A percentile compares a stretch with the other conserved stretches of the same genome.
Conservation (phyloP, 257 asterid genomes). For the Marsdenia floribunda region DNA sequence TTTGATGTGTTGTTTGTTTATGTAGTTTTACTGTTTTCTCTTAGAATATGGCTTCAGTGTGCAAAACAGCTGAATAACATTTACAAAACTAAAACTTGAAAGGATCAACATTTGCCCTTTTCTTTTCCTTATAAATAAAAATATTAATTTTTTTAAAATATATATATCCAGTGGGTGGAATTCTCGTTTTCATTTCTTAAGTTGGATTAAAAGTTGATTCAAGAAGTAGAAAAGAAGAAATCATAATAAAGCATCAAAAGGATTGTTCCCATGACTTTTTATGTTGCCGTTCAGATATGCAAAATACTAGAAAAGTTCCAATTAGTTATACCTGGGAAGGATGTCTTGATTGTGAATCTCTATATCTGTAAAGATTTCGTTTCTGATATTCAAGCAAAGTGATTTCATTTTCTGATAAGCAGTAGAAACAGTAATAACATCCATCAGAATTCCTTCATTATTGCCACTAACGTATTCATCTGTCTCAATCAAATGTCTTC, state of each 20-base stretch:
- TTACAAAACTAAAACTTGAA: no score
- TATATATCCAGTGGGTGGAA: neutral
- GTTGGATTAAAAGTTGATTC: neutral
- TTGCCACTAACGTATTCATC: slow-evolving; percentile 52
- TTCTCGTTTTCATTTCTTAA: neutral
- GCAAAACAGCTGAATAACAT: neutral
- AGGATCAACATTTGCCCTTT: neutral
- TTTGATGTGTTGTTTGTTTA: neutral
- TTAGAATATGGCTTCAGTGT: neutral
- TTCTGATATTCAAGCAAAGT: slow-evolving; percentile 39
- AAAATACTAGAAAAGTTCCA: neutral
- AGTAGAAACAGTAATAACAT: slow-evolving; percentile 35
- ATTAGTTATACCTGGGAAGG: slow-evolving; percentile 42
- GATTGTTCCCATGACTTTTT: neutral
- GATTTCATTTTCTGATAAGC: slow-evolving; percentile 47
- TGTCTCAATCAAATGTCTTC: slow-evolving; percentile 47
- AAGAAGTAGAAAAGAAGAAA: neutral
- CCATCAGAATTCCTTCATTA: slow-evolving; percentile 41
- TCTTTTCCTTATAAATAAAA: neutral
- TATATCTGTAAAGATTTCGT: slow-evolving; percentile 45
- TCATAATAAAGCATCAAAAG: neutral
- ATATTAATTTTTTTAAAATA: no score
- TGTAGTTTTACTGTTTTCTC: neutral
- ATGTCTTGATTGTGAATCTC: slow-evolving; percentile 50
- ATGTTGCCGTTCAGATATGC: neutral